Evolutionary conservation across 73 alveolate genomes (phyloP), one percentile per base, ranked within the genome.

Genomic region (Uronychia binucleata): DNA sequence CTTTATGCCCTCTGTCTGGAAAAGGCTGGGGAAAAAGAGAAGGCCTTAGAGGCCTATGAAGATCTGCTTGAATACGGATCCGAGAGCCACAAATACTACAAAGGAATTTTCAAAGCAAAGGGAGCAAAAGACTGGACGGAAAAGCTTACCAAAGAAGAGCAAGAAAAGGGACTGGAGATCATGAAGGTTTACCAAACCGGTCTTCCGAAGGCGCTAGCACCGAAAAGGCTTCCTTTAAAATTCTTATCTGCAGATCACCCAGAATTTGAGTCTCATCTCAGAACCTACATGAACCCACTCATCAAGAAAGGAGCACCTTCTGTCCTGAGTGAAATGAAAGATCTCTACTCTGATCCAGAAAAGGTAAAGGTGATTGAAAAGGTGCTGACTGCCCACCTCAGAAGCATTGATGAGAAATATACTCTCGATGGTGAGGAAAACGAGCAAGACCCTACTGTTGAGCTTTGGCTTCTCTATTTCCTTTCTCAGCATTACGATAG

Each of bases 401-500:
- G 75, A 60, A 74, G 89, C 26, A 58, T 90, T 83, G 80, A 85
- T 26, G 81, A 31, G 34, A 80, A 77, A 1, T 34, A 31, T 0
- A 95, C 91, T 84, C 84, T 85, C 76, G 78, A 30, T 32, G 87
- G 87, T 33, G 83, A 82, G 14, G 91, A 89, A 27, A 80, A 86
- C 31, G 93, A 80, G 78, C 76, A 85, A 35, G 95, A 90, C 30
- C 98, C 98, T 8, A 57, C 91, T 25, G 85, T 83, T 14, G 81
- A 88, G 58, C 76, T 91, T 35, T 94, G 96, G 94, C 86, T 86
- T 28, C 59, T 77, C 31, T 85, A 87, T 83, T 77, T 90, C 58
- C 90, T 95, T 28, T 87, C 99, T 0, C 96, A 97, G 87, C 98
- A 96, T 84, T 88, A 74, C 85, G 95, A 90, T 67, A 83, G 88